phyloP scores from a whole-genome alignment of 2,329 filamentous ascomycete genomes.

The Phyllosticta capitalensis region DNA sequence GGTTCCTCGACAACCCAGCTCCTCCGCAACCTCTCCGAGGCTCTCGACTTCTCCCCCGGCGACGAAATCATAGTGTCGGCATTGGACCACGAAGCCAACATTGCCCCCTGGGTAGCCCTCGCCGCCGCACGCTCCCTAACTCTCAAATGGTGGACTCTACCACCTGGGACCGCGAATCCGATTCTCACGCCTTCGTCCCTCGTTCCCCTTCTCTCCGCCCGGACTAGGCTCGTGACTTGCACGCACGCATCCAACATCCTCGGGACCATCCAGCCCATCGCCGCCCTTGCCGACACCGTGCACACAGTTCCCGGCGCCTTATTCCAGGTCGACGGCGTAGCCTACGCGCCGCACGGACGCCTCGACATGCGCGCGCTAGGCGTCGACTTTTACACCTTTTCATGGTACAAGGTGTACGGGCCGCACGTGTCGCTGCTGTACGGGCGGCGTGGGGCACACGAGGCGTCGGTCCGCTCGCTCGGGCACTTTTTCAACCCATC shows the following conservation, averaged over 20 bases:
- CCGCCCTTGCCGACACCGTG: conserved; percentile 45
- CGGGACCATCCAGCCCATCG: conserved; percentile 58
- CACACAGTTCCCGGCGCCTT: conserved; percentile 46
- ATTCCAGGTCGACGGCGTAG: conserved; percentile 66
- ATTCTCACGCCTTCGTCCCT: conserved; percentile 51
- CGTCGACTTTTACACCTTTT: conserved; percentile 69
- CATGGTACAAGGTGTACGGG: conserved; percentile 72
- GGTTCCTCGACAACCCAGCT: conserved; percentile 68
- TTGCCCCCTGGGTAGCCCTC: conserved; percentile 62
- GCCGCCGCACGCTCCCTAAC: conserved; percentile 50
- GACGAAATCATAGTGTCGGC: conserved; percentile 62
- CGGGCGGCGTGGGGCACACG: conserved; percentile 48
- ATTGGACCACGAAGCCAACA: conserved; percentile 71
- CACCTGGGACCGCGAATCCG: conserved; percentile 36
- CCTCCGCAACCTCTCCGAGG: conserved; percentile 53
- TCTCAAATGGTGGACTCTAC: conserved; percentile 59
- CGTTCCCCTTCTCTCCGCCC: conserved; percentile 47
- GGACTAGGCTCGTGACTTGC: conserved; percentile 61
- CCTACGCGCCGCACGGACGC: conserved; percentile 62
- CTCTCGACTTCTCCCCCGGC: conserved; percentile 28
- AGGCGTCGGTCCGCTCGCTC: conserved; percentile 43
- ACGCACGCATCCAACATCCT: conserved; percentile 68
- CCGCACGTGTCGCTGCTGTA: conserved; percentile 67
- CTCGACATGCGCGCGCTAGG: conserved; percentile 60
- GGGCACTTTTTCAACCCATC: conserved; percentile 60